These are phyloP conservation scores for Hebeloma cylindrosporum DNA, from an alignment of 768 basidiomycete species.

Conservation along the genomic window DNA sequence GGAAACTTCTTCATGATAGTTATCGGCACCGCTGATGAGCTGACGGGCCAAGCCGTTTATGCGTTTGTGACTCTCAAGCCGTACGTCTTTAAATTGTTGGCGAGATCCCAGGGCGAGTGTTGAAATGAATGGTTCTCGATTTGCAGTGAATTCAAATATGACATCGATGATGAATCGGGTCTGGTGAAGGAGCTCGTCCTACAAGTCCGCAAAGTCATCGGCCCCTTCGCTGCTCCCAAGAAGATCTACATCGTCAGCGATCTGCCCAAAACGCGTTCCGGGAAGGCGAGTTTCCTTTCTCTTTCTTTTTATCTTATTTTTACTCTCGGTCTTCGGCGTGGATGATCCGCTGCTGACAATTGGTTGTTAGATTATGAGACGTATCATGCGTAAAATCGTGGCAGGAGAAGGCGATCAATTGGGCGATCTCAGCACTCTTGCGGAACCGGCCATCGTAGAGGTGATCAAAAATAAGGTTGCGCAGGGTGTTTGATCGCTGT, in stretches of 20 bases:
- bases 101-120: too few relatives aligned
- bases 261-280: slow-evolving; percentile 92
- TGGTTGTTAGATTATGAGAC: slow-evolving; percentile 75
- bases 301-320: background rate
- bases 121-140: too few relatives aligned
- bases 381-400: slow-evolving; percentile 95
- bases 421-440: slow-evolving; percentile 91
- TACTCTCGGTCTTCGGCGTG: background rate
- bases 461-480: slow-evolving; percentile 80
- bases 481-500: slow-evolving; percentile 17
- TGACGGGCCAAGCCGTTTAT: slow-evolving; percentile 92
- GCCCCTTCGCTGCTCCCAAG: slow-evolving; percentile 97
- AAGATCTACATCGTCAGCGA: slow-evolving; percentile 81
- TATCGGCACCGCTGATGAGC: slow-evolving; percentile 81
- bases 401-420: slow-evolving; percentile 93
- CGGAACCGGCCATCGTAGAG: slow-evolving; percentile 86
- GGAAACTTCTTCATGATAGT: too few relatives aligned
- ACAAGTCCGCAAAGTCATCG: slow-evolving; percentile 96
- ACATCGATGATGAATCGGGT: slow-evolving; percentile 63
- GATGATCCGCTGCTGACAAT: background rate
- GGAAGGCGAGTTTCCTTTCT: slow-evolving; percentile 61
- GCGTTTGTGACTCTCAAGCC: slow-evolving; percentile 96
- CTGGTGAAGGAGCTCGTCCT: slow-evolving; percentile 87
- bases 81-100: too few relatives aligned
- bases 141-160: slow-evolving; percentile 74